phyloP scores from a whole-genome alignment of 805 yeast species.

The Jamesozyma gamospora region DNA sequence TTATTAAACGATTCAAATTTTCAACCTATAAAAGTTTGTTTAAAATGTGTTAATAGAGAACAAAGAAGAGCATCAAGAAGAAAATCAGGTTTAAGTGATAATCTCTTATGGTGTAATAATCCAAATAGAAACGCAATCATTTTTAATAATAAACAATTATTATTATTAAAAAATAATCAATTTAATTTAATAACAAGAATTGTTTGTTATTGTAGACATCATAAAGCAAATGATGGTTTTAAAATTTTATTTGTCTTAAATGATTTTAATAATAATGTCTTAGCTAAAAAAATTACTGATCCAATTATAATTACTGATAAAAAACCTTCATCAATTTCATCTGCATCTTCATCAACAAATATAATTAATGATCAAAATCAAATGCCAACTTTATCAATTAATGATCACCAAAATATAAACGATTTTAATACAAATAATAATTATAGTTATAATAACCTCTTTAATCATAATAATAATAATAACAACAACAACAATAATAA shows the following conservation, averaged over 20 bases:
- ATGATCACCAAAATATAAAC: neutral
- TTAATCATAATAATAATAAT: too few relatives aligned
- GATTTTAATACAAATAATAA: neutral
- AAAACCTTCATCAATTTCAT: slow-evolving; percentile 42
- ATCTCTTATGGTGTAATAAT: slow-evolving; percentile 65
- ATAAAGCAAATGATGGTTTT: slow-evolving; percentile 80
- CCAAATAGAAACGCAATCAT: slow-evolving; percentile 75
- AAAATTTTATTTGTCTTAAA: slow-evolving; percentile 58
- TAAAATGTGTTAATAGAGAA: slow-evolving; percentile 85
- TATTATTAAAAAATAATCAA: slow-evolving; percentile 34
- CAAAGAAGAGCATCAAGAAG: slow-evolving; percentile 89
- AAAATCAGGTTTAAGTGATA: slow-evolving; percentile 69
- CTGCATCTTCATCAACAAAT: neutral
- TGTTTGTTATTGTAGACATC: slow-evolving; percentile 95
- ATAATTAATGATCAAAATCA: neutral
- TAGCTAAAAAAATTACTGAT: slow-evolving; percentile 63
- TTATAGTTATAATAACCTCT: too few relatives aligned
- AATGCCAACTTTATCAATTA: slow-evolving; percentile 5
- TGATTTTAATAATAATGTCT: slow-evolving; percentile 47
- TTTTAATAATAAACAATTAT: slow-evolving; percentile 83
- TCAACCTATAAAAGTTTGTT: slow-evolving; percentile 65
- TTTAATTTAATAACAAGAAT: slow-evolving; percentile 59
- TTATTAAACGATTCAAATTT: slow-evolving; percentile 39
- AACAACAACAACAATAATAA: neutral
- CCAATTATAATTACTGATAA: slow-evolving; percentile 91